phyloP scores from a whole-genome alignment of 2,329 filamentous ascomycete genomes.

The Neofusicoccum ribis region DNA sequence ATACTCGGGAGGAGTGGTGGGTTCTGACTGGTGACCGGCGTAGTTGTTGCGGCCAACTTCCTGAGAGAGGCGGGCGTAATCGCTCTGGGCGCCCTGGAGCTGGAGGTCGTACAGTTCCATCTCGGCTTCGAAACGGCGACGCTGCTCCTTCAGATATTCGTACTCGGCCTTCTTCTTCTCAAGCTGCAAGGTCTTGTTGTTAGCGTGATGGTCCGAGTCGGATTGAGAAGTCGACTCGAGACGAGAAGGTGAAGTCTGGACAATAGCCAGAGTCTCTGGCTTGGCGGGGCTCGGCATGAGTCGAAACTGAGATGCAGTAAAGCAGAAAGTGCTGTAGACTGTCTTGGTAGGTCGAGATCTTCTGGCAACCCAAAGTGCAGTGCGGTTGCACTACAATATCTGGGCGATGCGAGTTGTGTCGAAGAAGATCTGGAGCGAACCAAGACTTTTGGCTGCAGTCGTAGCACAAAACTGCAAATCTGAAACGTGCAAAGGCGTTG shows the following conservation, averaged over 20 bases:
- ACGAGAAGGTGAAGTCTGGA: background rate
- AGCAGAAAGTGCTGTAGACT: background rate
- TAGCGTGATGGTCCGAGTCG: background rate
- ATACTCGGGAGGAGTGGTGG: conserved; percentile 93
- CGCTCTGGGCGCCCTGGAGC: conserved; percentile 77
- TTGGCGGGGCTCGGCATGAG: background rate
- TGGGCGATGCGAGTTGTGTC: conserved; percentile 1
- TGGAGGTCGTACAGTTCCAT: conserved; percentile 88
- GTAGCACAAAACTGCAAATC: background rate
- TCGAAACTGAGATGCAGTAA: background rate
- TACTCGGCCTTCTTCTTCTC: conserved; percentile 94
- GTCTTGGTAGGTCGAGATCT: conserved; percentile 2
- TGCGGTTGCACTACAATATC: conserved; percentile 10
- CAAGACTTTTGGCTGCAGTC: background rate
- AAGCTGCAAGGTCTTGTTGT: conserved; percentile 57
- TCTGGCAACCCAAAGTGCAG: background rate
- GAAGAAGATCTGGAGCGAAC: background rate
- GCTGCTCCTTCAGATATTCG: conserved; percentile 86
- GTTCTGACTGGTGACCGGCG: conserved; percentile 80
- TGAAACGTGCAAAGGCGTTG: conserved; percentile 1
- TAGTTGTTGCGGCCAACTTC: conserved; percentile 59
- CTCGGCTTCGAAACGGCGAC: conserved; percentile 84
- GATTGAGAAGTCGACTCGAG: background rate
- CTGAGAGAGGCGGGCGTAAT: conserved; percentile 81
- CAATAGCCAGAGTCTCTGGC: background rate